Evolutionary conservation across 441 rosid genomes (phyloP).

Genomic region (Mallotus repandus): DNA sequence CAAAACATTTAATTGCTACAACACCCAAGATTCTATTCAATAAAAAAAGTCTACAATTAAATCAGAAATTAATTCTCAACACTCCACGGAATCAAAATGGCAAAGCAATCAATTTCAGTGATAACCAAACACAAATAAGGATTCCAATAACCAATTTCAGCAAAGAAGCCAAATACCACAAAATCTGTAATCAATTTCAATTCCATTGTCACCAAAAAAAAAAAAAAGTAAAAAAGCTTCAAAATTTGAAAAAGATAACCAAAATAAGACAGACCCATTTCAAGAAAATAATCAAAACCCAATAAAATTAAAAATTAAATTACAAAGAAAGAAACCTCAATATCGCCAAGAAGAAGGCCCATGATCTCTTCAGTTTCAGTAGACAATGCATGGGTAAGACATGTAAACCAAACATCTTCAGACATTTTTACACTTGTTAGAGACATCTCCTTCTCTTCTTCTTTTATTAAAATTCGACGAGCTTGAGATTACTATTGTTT

Average conservation of each 20-base stretch:
- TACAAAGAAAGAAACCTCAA: constrained; percentile 46
- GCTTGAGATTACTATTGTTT: not conserved
- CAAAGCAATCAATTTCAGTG: not conserved
- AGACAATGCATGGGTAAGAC: constrained; percentile 93
- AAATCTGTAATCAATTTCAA: not conserved
- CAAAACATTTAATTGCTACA: not conserved
- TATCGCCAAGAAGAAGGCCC: constrained; percentile 98
- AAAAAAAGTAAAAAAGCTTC: constrained; percentile 8
- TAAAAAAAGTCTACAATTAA: not conserved
- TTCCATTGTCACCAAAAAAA: too few relatives aligned
- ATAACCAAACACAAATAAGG: not conserved
- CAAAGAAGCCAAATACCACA: not conserved
- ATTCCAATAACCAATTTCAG: not conserved
- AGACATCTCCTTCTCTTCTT: constrained; percentile 45
- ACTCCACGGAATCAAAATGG: not conserved
- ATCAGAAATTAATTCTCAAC: not conserved
- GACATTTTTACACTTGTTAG: constrained; percentile 77
- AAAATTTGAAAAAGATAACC: not conserved
- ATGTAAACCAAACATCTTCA: constrained; percentile 93
- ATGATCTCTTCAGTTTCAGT: constrained; percentile 98
- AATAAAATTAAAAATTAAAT: not conserved
- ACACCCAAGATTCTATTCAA: not conserved
- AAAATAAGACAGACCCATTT: not conserved
- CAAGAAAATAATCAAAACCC: not conserved
- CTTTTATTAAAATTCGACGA: not conserved